A percentile compares a stretch with the other conserved stretches of the same genome.
Conservation (phyloP, 805 yeast genomes). For the Starmerella vitae region DNA sequence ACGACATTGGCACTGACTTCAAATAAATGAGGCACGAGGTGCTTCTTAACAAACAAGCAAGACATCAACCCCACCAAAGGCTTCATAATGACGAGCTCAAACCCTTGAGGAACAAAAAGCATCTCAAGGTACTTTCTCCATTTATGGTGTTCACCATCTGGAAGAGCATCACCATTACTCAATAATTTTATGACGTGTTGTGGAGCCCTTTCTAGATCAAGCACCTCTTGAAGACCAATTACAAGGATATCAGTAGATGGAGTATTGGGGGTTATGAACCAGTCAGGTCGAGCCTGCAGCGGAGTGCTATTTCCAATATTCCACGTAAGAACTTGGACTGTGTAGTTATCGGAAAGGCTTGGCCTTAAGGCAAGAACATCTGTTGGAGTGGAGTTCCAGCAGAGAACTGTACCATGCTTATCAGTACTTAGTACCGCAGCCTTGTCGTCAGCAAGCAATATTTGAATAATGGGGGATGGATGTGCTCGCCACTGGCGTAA, state of each 20-base stretch:
- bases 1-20: conserved; percentile 60
- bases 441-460: conserved; percentile 9
- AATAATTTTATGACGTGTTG: conserved; percentile 45
- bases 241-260: conserved; percentile 51
- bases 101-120: conserved; percentile 26
- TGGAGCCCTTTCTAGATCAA: conserved; percentile 75
- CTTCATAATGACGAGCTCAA: conserved; percentile 52
- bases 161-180: conserved; percentile 34
- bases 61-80: conserved; percentile 78
- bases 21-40: conserved; percentile 39
- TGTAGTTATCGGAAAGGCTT: conserved; percentile 10
- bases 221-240: conserved; percentile 79
- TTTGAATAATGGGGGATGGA: conserved; percentile 21
- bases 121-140: conserved; percentile 27
- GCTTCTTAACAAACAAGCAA: conserved; percentile 50
- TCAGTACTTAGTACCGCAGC: conserved; percentile 9
- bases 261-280: conserved; percentile 8
- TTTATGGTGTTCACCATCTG: conserved; percentile 22
- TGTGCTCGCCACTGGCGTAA: conserved; percentile 30
- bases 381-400: conserved; percentile 22
- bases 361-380: conserved; percentile 20
- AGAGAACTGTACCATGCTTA: conserved; percentile 9
- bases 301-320: conserved; percentile 32
- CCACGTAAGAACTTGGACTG: conserved; percentile 30
- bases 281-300: conserved; percentile 21